These are phyloP conservation scores for Triticum timopheevii DNA, from an alignment of 176 grass and related monocot species.

Conservation along the genomic window DNA sequence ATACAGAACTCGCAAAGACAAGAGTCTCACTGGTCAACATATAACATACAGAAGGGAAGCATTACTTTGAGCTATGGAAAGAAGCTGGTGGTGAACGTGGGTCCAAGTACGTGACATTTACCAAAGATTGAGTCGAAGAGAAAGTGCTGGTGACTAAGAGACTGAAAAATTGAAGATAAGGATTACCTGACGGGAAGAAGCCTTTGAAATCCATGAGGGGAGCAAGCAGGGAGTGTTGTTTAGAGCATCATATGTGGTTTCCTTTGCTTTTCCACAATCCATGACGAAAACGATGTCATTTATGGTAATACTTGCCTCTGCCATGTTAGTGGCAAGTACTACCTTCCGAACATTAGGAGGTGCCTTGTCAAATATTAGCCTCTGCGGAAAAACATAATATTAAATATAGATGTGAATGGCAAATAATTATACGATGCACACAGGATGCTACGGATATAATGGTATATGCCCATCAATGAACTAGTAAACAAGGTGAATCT, in stretches of 20 bases:
- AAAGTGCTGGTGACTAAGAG: slow-evolving; percentile 7
- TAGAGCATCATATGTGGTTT: slow-evolving; percentile 94
- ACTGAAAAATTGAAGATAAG: not conserved
- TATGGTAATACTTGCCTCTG: slow-evolving; percentile 99
- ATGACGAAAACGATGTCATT: slow-evolving; percentile 97
- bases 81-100: not conserved
- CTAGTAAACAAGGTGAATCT: not conserved
- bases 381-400: slow-evolving; percentile 40
- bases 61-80: slow-evolving; percentile 2
- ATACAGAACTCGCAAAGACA: slow-evolving; percentile 5
- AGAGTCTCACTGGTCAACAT: not conserved
- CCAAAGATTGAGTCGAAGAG: slow-evolving; percentile 5
- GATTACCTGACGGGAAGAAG: slow-evolving; percentile 86
- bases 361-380: slow-evolving; percentile 89
- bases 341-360: slow-evolving; percentile 91
- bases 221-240: slow-evolving; percentile 98
- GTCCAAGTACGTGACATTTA: not conserved
- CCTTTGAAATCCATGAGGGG: slow-evolving; percentile 99
- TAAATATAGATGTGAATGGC: slow-evolving; percentile 20
- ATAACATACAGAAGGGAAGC: slow-evolving; percentile 22
- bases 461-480: slow-evolving; percentile 5
- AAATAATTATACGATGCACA: not conserved
- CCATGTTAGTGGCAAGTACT: slow-evolving; percentile 98
- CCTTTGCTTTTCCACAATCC: slow-evolving; percentile 99
- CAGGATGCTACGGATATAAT: not conserved